These are phyloP conservation scores for Pichia sp. DNA, from an alignment of 1,139 yeast species.

Conservation along the genomic window DNA sequence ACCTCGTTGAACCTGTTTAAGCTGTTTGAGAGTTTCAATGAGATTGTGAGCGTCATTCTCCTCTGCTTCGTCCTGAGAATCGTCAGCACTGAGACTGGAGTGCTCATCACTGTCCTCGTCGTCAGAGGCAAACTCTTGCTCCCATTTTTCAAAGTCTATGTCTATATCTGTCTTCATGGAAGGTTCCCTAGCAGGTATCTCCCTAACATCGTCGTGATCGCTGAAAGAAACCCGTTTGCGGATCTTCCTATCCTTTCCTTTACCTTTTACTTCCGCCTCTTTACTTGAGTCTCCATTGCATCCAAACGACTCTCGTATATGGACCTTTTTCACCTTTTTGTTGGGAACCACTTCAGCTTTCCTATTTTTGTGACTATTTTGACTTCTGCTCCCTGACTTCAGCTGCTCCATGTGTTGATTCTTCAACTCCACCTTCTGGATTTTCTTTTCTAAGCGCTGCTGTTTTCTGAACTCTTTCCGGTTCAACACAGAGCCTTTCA, in stretches of 20 bases:
- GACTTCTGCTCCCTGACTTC: slow-evolving; percentile 10
- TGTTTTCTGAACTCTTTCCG: slow-evolving; percentile 59
- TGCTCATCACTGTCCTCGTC: slow-evolving; percentile 23
- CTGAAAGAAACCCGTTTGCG: slow-evolving; percentile 26
- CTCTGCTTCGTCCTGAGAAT: slow-evolving; percentile 28
- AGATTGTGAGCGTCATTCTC: slow-evolving; percentile 17
- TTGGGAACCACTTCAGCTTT: not conserved
- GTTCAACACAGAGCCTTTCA: slow-evolving; percentile 35
- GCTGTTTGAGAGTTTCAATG: slow-evolving; percentile 18
- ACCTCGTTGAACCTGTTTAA: slow-evolving; percentile 20
- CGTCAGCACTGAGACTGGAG: slow-evolving; percentile 24
- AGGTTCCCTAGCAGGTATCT: slow-evolving; percentile 18
- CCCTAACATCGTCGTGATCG: slow-evolving; percentile 24
- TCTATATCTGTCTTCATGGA: slow-evolving; percentile 16
- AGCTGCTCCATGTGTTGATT: slow-evolving; percentile 8
- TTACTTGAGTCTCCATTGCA: not conserved
- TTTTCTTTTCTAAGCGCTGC: slow-evolving; percentile 51
- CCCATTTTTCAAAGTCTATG: slow-evolving; percentile 21
- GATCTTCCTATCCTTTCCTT: not conserved
- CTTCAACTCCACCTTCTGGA: slow-evolving; percentile 20
- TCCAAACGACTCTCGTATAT: not conserved
- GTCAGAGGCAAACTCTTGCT: slow-evolving; percentile 15
- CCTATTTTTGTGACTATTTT: not conserved
- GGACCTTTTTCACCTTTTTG: not conserved
- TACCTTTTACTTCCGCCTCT: too few relatives aligned